Conservation (phyloP, 1,284 basidiomycete genomes). For the Apiotrichum gamsii region DNA sequence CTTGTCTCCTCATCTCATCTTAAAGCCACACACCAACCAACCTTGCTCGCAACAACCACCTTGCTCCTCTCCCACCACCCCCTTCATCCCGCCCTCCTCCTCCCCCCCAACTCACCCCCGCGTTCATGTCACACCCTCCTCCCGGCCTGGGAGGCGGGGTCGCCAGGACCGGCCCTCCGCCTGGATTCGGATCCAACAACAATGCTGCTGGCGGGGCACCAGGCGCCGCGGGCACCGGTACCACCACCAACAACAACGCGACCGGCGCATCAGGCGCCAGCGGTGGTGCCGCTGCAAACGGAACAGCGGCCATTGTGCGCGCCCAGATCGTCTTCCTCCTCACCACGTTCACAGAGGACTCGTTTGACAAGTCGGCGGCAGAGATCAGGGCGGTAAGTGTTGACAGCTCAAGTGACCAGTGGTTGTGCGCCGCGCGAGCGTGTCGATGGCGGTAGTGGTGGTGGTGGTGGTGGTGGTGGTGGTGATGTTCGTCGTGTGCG, state of each 20-base stretch:
- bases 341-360: constrained; percentile 87
- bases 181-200: constrained; percentile 34
- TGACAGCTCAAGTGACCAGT: constrained; percentile 12
- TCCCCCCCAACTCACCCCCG: constrained; percentile 5
- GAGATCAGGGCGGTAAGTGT: constrained; percentile 83
- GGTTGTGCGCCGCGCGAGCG: constrained; percentile 1
- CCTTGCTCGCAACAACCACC: too few species aligned
- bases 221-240: constrained; percentile 5
- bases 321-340: constrained; percentile 81
- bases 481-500: not conserved
- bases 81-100: constrained; percentile 7
- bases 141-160: constrained; percentile 45
- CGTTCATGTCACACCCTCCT: constrained; percentile 39
- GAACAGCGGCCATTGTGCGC: constrained; percentile 49
- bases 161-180: constrained; percentile 43
- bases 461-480: too few species aligned
- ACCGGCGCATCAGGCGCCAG: too few species aligned
- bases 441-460: too few species aligned
- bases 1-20: not conserved
- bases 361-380: constrained; percentile 80
- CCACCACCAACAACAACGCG: too few species aligned
- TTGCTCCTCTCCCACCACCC: not conserved
- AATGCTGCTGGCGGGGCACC: constrained; percentile 1
- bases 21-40: not conserved
- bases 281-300: constrained; percentile 11